Evolutionary conservation across 2,329 filamentous ascomycete genomes (phyloP).

Genomic region (Neonectria punicea): DNA sequence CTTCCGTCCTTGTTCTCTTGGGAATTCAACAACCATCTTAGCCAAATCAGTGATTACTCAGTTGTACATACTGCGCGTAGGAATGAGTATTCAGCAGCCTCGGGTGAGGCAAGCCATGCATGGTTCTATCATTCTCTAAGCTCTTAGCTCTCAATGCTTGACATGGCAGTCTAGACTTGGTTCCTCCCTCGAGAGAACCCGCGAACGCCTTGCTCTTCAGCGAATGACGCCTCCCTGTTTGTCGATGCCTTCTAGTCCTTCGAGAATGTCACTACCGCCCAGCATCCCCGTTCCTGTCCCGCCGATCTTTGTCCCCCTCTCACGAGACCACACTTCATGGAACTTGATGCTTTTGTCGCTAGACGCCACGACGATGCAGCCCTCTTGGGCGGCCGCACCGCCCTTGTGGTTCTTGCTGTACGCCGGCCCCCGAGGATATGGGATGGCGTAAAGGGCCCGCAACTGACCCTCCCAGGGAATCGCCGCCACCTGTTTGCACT

Average conservation of each 20-base stretch:
- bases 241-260: conserved; percentile 82
- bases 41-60: background rate
- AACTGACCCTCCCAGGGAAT: conserved; percentile 86
- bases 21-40: background rate
- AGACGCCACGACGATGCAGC: conserved; percentile 87
- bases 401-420: conserved; percentile 42
- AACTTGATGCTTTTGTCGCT: conserved; percentile 95
- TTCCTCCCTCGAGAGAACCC: conserved; percentile 6
- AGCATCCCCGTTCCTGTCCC: conserved; percentile 72
- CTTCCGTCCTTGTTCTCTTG: conserved; percentile 4
- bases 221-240: conserved; percentile 78
- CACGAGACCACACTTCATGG: conserved; percentile 89
- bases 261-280: conserved; percentile 86
- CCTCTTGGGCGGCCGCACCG: conserved; percentile 47
- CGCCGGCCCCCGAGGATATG: conserved; percentile 71
- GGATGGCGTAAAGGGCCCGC: conserved; percentile 86
- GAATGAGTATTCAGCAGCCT: background rate
- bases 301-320: conserved; percentile 62
- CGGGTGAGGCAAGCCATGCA: background rate
- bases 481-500: conserved; percentile 84
- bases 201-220: conserved; percentile 50
- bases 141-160: background rate
- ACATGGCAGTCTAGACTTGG: conserved; percentile 24
- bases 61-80: conserved; percentile 13
- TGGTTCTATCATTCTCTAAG: conserved; percentile 9